Evolutionary conservation across 768 basidiomycete genomes (phyloP).

Genomic region (Cystoderma amianthinum): DNA sequence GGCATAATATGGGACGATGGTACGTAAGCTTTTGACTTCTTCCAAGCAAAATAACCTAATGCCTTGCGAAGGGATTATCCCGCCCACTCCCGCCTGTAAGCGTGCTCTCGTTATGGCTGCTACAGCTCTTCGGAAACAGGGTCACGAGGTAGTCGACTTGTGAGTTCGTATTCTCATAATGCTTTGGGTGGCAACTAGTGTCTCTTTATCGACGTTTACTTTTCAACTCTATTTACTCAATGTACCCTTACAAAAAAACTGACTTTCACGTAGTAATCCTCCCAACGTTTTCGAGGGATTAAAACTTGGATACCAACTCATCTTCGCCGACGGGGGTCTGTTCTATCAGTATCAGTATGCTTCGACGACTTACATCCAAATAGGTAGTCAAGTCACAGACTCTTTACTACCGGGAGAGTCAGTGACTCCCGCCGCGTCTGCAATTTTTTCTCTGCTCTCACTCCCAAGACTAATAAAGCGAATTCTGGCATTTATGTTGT

Average conservation of each 20-base stretch:
- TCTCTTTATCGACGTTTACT: no score
- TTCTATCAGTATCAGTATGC: neutral
- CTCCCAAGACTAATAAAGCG: constrained; percentile 27
- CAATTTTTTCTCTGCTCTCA: constrained; percentile 16
- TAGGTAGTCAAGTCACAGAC: constrained; percentile 38
- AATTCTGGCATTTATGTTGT: constrained; percentile 32
- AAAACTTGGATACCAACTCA: constrained; percentile 43
- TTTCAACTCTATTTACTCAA: no score
- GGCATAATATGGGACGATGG: constrained; percentile 60
- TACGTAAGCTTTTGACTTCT: constrained; percentile 14
- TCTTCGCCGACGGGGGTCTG: constrained; percentile 52
- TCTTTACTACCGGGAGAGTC: constrained; percentile 23
- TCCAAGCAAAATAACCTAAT: constrained; percentile 2
- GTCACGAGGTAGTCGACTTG: constrained; percentile 62
- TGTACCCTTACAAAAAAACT: no score
- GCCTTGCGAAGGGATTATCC: constrained; percentile 39
- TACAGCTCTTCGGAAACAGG: constrained; percentile 45
- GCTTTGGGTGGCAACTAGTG: no score
- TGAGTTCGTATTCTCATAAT: constrained; percentile 18
- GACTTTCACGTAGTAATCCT: constrained; percentile 23
- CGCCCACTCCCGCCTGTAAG: constrained; percentile 56
- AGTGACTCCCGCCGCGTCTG: constrained; percentile 16
- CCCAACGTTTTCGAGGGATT: constrained; percentile 47
- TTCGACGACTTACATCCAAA: neutral
- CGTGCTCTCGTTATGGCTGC: constrained; percentile 48